Evolutionary conservation across 495 filamentous ascomycete genomes (phyloP).

Genomic region (Aspergillus panamensis): DNA sequence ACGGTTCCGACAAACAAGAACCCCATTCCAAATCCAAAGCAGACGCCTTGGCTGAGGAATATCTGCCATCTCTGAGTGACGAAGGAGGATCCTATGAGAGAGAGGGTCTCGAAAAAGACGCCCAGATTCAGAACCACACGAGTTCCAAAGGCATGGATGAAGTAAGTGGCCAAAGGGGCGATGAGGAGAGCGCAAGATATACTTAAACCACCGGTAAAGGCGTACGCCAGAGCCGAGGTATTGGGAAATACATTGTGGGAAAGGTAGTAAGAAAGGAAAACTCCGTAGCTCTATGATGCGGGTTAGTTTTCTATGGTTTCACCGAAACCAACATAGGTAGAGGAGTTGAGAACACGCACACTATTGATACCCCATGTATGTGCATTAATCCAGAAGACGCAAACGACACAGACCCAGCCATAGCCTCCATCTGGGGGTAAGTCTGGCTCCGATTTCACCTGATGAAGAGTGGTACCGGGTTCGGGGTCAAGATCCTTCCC

Average conservation of each 20-base stretch:
- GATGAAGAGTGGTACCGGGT: slow-evolving; percentile 1
- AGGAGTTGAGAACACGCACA: slow-evolving; percentile 33
- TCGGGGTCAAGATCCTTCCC: slow-evolving; percentile 15
- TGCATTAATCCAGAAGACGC: slow-evolving; percentile 51
- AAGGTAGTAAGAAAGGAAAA: slow-evolving; percentile 71
- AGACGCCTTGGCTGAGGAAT: slow-evolving; percentile 71
- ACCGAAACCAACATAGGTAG: not conserved
- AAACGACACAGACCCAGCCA: slow-evolving; percentile 52
- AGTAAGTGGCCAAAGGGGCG: slow-evolving; percentile 60
- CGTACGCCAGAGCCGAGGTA: slow-evolving; percentile 58
- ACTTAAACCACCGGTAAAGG: slow-evolving; percentile 70
- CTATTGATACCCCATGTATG: slow-evolving; percentile 56
- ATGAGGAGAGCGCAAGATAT: slow-evolving; percentile 61
- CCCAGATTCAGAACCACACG: slow-evolving; percentile 57
- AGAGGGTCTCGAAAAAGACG: slow-evolving; percentile 54
- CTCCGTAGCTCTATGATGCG: slow-evolving; percentile 50
- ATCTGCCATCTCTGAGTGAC: slow-evolving; percentile 68
- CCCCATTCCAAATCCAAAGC: slow-evolving; percentile 72
- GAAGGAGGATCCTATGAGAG: slow-evolving; percentile 65
- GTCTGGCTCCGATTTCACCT: slow-evolving; percentile 29
- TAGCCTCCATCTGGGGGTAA: slow-evolving; percentile 53
- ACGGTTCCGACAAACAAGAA: slow-evolving; percentile 72
- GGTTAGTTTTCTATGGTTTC: slow-evolving; percentile 10
- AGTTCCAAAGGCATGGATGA: slow-evolving; percentile 53
- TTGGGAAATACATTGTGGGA: slow-evolving; percentile 55